Conservation (phyloP, 495 filamentous ascomycete genomes). For the Niebla homalea region DNA sequence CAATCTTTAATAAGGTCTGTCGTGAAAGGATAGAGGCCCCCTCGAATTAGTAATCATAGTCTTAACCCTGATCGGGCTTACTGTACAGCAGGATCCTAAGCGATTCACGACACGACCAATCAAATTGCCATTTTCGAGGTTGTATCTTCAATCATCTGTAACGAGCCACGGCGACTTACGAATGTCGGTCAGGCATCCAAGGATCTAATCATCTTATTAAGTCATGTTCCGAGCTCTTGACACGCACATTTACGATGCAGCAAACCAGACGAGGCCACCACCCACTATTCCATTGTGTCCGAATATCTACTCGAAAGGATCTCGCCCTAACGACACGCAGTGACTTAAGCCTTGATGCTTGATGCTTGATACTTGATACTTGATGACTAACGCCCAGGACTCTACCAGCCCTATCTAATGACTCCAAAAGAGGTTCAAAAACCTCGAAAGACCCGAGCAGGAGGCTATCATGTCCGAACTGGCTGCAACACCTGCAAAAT, state of each 20-base stretch:
- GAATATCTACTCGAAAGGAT: not conserved
- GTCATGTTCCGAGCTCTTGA: not conserved
- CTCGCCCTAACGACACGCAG: not conserved
- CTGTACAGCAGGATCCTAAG: not conserved
- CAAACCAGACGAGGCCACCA: not conserved
- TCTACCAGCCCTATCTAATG: not conserved
- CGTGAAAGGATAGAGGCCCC: too few species aligned
- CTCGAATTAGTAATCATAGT: not conserved
- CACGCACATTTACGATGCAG: not conserved
- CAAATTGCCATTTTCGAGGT: not conserved
- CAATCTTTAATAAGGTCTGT: too few species aligned
- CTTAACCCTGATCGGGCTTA: not conserved
- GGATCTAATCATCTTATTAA: not conserved
- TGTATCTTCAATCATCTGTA: not conserved
- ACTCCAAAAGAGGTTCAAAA: not conserved
- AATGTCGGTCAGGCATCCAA: not conserved
- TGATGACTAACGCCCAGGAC: not conserved
- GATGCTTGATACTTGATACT: not conserved
- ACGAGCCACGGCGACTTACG: not conserved
- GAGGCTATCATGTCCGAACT: conserved; percentile 24
- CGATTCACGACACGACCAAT: conserved; percentile 4
- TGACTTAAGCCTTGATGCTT: not conserved
- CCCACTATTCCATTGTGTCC: not conserved
- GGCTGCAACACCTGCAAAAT: conserved; percentile 42
- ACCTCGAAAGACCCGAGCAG: not conserved